Base-by-base conservation (phyloP, 306 rosid genomes). In the Lathyrus sativus region DNA sequence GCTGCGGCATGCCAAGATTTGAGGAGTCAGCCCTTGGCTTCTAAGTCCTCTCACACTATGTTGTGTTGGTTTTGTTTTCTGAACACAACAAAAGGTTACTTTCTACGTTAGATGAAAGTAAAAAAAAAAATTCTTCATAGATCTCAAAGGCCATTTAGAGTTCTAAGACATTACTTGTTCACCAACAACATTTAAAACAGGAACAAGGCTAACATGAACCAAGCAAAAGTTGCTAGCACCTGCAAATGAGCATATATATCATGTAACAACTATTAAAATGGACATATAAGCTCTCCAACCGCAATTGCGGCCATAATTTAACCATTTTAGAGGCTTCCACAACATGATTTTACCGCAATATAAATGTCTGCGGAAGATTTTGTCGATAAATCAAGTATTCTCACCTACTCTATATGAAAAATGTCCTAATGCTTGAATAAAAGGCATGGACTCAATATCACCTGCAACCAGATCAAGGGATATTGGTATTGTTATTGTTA, bases 21-120 rank as follows among this genome's bases (percentile, higher is more conserved):
- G 78, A 7, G 95, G 96, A 53, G 84, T 75, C 63, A 90, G 75
- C n/a, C 96, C 96, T 69, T 82, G 89, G 54, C 91, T 85, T 77
- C 91, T 49, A 11, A 90, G 84, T 70, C 70, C 91, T 17, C 95
- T 86, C 71, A 90, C 96, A 73, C 96, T 90, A 46, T 87, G 95
- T 59, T 90, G 96, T 49, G 96, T 90, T 67, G 96, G 95, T 69
- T 90, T 90, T 56, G 96, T 87, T 85, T 90, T 90, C 96, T 90
- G 68, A 60, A 71, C 50, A 78, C 35, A 17, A 12, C 3, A 49
- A 49, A 76, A 48, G 58, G 70, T 17, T 66, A 71, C 31, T 75
- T 33, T 39, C 24, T 6, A 53, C 55, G 70, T 42, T 43, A 54
- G 61, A 80, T 69, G 64, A 70, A 78, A 74, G 6, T 71, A 43